Conservation (phyloP, 768 basidiomycete species). For the Albatrellus ellisii region DNA sequence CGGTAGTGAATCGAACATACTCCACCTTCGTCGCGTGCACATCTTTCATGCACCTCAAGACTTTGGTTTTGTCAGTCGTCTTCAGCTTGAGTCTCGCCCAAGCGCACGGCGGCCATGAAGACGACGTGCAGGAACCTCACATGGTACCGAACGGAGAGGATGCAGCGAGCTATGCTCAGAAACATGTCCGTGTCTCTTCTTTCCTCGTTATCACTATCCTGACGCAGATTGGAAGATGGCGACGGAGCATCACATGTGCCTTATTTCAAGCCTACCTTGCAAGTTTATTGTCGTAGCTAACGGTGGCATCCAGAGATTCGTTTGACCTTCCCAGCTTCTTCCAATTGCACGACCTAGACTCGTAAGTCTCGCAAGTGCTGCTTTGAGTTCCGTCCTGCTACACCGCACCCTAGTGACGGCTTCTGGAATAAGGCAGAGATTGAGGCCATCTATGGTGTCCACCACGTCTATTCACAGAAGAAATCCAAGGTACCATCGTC, state of each 20-base stretch:
- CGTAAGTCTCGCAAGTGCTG: conserved; percentile 27
- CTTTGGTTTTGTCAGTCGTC: conserved; percentile 5
- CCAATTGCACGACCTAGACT: conserved; percentile 86
- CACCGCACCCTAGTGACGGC: conserved; percentile 42
- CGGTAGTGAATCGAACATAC: too few relatives aligned
- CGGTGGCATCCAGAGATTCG: conserved; percentile 41
- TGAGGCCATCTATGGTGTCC: conserved; percentile 92
- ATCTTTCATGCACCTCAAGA: conserved; percentile 6
- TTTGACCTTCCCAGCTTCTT: conserved; percentile 87
- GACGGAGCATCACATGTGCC: conserved; percentile 84
- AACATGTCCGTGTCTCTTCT: conserved; percentile 59
- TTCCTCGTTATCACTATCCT: background rate
- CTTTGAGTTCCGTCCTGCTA: conserved; percentile 3
- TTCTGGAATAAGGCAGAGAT: conserved; percentile 80
- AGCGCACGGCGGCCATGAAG: conserved; percentile 49
- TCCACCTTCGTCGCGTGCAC: too few relatives aligned
- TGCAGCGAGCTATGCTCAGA: conserved; percentile 52
- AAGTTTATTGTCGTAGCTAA: conserved; percentile 4
- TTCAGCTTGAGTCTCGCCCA: conserved; percentile 13
- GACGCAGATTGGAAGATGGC: conserved; percentile 51
- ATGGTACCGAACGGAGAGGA: too few relatives aligned
- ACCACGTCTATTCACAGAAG: conserved; percentile 80
- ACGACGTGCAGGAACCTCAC: conserved; percentile 2
- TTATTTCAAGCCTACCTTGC: conserved; percentile 10
- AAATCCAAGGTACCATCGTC: conserved; percentile 44